Evolutionary conservation across 139 green algal genomes (phyloP), one percentile per base, ranked within the genome.

Genomic region (Edaphochlamys debaryana): DNA sequence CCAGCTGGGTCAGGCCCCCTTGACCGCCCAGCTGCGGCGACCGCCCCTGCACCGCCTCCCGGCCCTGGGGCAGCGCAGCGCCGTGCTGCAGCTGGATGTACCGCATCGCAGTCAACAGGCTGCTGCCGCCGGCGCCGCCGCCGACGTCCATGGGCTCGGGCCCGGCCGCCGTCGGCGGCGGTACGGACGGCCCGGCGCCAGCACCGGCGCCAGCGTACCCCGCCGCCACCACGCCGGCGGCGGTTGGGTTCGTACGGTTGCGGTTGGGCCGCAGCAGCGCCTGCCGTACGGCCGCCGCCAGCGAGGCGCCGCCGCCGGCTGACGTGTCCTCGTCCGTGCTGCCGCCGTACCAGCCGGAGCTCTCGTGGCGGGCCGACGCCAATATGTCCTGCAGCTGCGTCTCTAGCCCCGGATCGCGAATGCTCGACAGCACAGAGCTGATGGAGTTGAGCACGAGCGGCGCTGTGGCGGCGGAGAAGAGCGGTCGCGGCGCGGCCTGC

Each of bases 331-430:
- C 1, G 19, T 34, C 34, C 19, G 34, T 5, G 60, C 29, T 4
- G 34, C 64, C 45, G 20, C 32, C 11, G 42, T 36, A 82, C 76
- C 76, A 82, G 22, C 76, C 63, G 32, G 41, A 42, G 4, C 63
- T 32, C 19, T 82, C 76, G 2, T 67, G 76, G 42, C 34, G 34
- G 17, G 41, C 76, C 34, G 76, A 66, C 22, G 32, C 41, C 22
- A 73, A 25, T 29, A 82, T 82, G 27, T 82, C 76, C 32, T 82
- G 76, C 41, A 82, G 42, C 45, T 82, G 76, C n/a, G 67, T 36
- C 42, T 82, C 76, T 25, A 82, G 41, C 5, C 32, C 34, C 9
- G 42, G 62, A 41, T 82, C 76, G 20, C 40, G n/a, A 27, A 82
- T 64, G 23, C 6, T 34, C 29, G 11, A 8, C 38, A 81, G 40